phyloP scores from a whole-genome alignment of 768 basidiomycete genomes.

The Naganishia antarctica region DNA sequence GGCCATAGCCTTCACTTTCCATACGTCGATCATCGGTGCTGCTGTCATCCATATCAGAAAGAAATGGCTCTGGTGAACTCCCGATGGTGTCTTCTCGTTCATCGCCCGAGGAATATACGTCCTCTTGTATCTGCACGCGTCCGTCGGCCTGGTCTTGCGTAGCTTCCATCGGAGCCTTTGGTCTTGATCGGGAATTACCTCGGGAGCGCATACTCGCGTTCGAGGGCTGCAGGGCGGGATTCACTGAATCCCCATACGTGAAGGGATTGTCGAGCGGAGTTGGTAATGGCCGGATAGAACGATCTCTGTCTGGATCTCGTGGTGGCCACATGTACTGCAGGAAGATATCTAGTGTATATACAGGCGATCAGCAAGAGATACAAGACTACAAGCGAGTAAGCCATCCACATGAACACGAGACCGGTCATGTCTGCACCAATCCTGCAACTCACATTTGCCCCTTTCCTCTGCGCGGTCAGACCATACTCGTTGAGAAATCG shows the following conservation, averaged over 20 bases:
- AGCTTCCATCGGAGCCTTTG: neutral
- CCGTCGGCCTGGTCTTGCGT: neutral
- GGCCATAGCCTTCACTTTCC: neutral
- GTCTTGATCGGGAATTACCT: constrained; percentile 27
- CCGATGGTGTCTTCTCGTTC: constrained; percentile 30
- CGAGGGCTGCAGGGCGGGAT: constrained; percentile 68
- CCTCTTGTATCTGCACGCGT: neutral
- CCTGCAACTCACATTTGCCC: constrained; percentile 41
- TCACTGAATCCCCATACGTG: constrained; percentile 75
- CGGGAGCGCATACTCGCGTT: constrained; percentile 48
- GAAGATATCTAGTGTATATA: constrained; percentile 24
- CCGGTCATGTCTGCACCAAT: too few species aligned
- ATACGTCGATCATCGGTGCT: constrained; percentile 19
- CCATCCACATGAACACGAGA: neutral
- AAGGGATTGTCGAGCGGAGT: constrained; percentile 59
- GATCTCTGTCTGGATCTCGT: constrained; percentile 55
- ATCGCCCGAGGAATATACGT: constrained; percentile 31
- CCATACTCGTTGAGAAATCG: neutral
- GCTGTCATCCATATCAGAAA: constrained; percentile 46
- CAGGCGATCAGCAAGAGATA: neutral
- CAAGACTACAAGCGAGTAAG: too few species aligned
- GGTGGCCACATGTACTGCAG: constrained; percentile 66
- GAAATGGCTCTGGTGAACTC: constrained; percentile 42
- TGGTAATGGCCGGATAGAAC: constrained; percentile 34
- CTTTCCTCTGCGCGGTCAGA: constrained; percentile 17